Evolutionary conservation across 352 stramenopile genomes (phyloP).

Genomic region (Globisporangium cylindrosporum): DNA sequence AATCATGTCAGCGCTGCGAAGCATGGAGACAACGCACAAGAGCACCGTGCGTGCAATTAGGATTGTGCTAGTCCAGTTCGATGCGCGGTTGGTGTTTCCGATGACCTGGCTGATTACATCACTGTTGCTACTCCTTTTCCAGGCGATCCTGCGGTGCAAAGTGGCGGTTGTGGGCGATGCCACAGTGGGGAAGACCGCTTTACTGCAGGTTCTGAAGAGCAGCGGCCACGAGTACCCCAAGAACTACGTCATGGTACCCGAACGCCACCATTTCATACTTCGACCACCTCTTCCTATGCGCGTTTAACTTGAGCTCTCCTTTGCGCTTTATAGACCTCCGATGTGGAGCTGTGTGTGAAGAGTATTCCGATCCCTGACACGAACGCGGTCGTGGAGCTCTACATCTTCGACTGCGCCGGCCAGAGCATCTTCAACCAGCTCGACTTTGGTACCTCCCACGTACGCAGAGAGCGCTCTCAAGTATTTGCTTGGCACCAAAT

Average conservation of each 20-base stretch:
- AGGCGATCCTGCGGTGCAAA: constrained; percentile 89
- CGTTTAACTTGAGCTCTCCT: not conserved
- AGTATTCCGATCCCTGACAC: constrained; percentile 86
- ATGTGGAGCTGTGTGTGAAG: constrained; percentile 90
- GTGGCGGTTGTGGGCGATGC: constrained; percentile 90
- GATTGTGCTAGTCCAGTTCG: not conserved
- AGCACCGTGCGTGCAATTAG: constrained; percentile 47
- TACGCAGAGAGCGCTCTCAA: constrained; percentile 20
- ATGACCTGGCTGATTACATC: not conserved
- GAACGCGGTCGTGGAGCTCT: constrained; percentile 92
- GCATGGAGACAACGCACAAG: constrained; percentile 91
- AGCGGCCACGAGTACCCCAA: constrained; percentile 91
- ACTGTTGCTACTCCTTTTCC: not conserved
- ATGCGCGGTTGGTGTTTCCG: not conserved
- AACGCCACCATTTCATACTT: not conserved
- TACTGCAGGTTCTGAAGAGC: constrained; percentile 91
- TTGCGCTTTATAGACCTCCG: constrained; percentile 66
- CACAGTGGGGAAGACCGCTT: constrained; percentile 87
- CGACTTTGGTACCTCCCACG: constrained; percentile 81
- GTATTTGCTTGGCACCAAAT: not conserved
- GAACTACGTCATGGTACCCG: constrained; percentile 91
- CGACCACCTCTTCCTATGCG: not conserved
- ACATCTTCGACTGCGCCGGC: constrained; percentile 91
- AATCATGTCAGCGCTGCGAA: constrained; percentile 78
- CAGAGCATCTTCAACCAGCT: constrained; percentile 95